These are phyloP conservation scores for Pseudoneurospora amorphoporcata DNA, from an alignment of 495 filamentous ascomycete genomes.

Conservation along the genomic window DNA sequence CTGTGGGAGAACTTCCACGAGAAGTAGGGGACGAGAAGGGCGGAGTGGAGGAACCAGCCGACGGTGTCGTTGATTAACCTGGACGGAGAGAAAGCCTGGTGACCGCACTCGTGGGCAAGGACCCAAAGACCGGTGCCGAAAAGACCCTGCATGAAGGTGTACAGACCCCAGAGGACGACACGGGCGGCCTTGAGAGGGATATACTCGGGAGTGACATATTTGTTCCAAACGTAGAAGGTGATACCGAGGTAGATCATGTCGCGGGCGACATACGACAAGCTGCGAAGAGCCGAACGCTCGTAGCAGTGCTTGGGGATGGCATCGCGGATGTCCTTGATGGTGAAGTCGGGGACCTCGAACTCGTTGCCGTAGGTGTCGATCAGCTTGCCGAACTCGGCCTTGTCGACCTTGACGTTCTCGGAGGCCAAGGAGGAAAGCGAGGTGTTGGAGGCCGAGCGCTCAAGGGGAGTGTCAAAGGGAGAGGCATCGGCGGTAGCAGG, in stretches of 20 bases:
- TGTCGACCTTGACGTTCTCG: constrained; percentile 22
- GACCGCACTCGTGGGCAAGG: constrained; percentile 79
- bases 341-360: constrained; percentile 65
- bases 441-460: constrained; percentile 72
- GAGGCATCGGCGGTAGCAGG: constrained; percentile 52
- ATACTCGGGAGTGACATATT: constrained; percentile 47
- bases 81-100: constrained; percentile 76
- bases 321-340: constrained; percentile 70
- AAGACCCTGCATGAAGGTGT: constrained; percentile 65
- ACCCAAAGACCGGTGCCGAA: constrained; percentile 78
- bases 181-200: constrained; percentile 49
- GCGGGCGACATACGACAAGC: constrained; percentile 58
- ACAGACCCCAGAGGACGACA: constrained; percentile 51
- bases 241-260: constrained; percentile 52
- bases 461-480: constrained; percentile 53
- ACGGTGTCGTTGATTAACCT: constrained; percentile 75
- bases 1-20: constrained; percentile 90
- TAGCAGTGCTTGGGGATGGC: constrained; percentile 79
- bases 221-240: constrained; percentile 59
- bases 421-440: constrained; percentile 86
- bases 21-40: constrained; percentile 78
- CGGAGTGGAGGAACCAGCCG: constrained; percentile 75
- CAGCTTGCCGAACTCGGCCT: constrained; percentile 41
- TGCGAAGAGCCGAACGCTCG: constrained; percentile 53
- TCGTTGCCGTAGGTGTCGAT: constrained; percentile 65